Base-by-base conservation (phyloP, 495 filamentous ascomycete species). In the Aspergillus nidulans region DNA sequence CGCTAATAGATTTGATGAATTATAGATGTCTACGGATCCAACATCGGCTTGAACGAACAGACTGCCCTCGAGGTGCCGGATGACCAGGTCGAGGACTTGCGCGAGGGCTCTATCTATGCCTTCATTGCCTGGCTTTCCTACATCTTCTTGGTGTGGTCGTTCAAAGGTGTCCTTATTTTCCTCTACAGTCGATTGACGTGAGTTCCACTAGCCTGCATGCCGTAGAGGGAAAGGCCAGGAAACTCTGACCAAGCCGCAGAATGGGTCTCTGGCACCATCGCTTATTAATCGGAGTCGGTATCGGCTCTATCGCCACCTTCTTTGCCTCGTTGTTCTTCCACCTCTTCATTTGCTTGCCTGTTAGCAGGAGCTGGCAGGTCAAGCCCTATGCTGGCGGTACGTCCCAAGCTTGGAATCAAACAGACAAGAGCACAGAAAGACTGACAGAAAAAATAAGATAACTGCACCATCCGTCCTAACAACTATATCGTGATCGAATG, bases 131-230 rank as follows among this genome's bases (percentile, higher is more conserved):
- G 78, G 77, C 68, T 71, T 6, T 57, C 67, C 0, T 82, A 81
- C 50, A 74, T 71, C 1, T 67, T 72, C 28, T 56, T 76, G 7
- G 59, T 81, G 3, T 83, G 77, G 76, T 57, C 59, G 0, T 57
- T 83, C 36, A 83, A 83, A 50, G 63, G 73, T 6, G 70, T 74
- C 51, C 69, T 80, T 55, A 64, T 71, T 38, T 63, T 71, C 25
- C 78, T 82, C 53, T 83, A 77, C 45, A 63, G 67, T 12, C 64
- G 76, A 41, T 63, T 83, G 20, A 83, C 77, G 75, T 77, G 66
- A 52, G 49, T 28, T 4, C 26, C 26, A 28, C 26, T n/a, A n/a
- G n/a, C 5, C 26, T 9, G 26, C 9, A 4, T 28, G 26, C 26
- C 26, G 26, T 28, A 28, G 4, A 28, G 26, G 5, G 9, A 5